Conservation (phyloP, 2,329 filamentous ascomycete genomes). For the Pyrenochaeta sp. region DNA sequence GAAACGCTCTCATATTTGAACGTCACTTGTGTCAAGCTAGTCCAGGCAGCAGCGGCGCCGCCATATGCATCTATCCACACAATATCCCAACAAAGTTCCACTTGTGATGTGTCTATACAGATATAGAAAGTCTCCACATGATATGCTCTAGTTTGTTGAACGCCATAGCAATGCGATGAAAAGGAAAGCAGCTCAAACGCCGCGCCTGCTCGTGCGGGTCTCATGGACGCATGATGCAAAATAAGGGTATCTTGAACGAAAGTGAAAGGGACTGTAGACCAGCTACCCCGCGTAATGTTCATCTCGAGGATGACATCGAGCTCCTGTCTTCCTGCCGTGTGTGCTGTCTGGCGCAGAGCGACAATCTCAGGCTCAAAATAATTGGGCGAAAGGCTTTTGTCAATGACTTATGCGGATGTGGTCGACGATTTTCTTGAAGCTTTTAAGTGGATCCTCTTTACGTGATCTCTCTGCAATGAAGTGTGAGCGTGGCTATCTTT, state of each 20-base stretch:
- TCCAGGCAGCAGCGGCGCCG: conserved; percentile 31
- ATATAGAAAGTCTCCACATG: conserved; percentile 21
- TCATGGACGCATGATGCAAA: conserved; percentile 12
- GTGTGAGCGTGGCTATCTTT: conserved; percentile 23
- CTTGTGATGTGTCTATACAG: conserved; percentile 9
- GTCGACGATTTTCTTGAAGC: conserved; percentile 37
- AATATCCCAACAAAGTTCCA: conserved; percentile 28
- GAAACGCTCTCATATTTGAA: conserved; percentile 10
- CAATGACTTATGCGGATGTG: conserved; percentile 16
- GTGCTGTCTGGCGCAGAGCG: neutral
- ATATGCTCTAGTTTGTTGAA: conserved; percentile 24
- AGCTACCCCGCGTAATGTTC: conserved; percentile 17
- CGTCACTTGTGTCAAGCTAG: conserved; percentile 28
- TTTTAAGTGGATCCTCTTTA: conserved; percentile 53
- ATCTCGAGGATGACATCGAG: conserved; percentile 5
- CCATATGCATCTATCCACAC: conserved; percentile 32
- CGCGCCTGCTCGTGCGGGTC: conserved; percentile 19
- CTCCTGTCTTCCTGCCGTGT: neutral
- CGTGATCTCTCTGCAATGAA: conserved; percentile 47
- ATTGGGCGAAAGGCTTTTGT: neutral
- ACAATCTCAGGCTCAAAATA: neutral
- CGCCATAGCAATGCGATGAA: conserved; percentile 33
- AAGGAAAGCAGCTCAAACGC: conserved; percentile 7
- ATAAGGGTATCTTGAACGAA: conserved; percentile 41
- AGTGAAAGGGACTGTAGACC: conserved; percentile 28